These are phyloP conservation scores for Kluyveromyces siamensis DNA, from an alignment of 805 yeast genomes.

Conservation along the genomic window DNA sequence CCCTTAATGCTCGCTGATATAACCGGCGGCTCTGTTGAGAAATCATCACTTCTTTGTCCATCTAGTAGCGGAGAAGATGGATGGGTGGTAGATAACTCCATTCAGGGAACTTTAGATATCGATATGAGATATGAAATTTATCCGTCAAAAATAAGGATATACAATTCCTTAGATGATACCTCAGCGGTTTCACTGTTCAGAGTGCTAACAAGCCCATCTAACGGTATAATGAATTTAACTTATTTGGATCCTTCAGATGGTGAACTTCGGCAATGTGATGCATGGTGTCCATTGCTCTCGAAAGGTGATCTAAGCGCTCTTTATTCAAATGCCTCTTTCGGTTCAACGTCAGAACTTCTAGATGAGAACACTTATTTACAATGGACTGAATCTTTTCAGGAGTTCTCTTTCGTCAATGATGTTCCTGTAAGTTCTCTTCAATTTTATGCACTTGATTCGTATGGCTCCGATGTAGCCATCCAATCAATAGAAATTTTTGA, in stretches of 20 bases:
- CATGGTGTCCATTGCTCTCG: constrained; percentile 71
- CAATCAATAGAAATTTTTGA: constrained; percentile 67
- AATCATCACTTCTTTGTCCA: constrained; percentile 50
- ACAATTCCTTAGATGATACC: constrained; percentile 43
- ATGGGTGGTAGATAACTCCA: constrained; percentile 45
- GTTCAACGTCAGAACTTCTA: constrained; percentile 15
- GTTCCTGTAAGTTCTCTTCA: constrained; percentile 53
- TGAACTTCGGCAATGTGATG: constrained; percentile 60
- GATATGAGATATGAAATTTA: constrained; percentile 43
- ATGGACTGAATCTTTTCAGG: constrained; percentile 49
- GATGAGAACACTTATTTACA: constrained; percentile 30
- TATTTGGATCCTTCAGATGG: constrained; percentile 70
- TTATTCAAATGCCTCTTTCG: constrained; percentile 20
- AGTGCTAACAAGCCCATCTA: constrained; percentile 64
- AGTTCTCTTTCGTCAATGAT: constrained; percentile 69
- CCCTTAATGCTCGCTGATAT: constrained; percentile 42
- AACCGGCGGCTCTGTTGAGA: constrained; percentile 34
- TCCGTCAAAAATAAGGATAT: constrained; percentile 69
- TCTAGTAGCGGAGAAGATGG: constrained; percentile 22
- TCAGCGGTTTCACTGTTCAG: constrained; percentile 54
- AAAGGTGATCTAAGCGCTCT: constrained; percentile 27
- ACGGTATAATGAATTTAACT: constrained; percentile 86
- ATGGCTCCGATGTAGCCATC: constrained; percentile 62
- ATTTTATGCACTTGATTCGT: constrained; percentile 54
- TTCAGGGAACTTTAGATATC: constrained; percentile 60